Base-by-base conservation (phyloP, 179 eudicot genomes). In the Amaranthus tricolor region DNA sequence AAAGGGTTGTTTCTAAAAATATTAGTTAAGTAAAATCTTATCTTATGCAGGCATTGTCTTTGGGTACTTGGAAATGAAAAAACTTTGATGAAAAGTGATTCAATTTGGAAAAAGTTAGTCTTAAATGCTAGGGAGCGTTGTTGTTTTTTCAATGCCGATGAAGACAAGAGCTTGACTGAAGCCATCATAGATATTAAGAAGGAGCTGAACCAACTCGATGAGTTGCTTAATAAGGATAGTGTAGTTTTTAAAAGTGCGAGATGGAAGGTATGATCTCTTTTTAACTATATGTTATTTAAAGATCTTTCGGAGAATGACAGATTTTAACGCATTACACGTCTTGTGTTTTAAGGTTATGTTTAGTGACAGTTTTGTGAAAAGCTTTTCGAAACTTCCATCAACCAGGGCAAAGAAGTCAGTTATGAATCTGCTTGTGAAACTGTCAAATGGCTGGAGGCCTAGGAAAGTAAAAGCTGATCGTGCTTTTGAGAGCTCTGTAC, bases 381-480 rank as follows among this genome's bases (percentile, higher is more conserved):
- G 89, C 24, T 90, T 91, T 80, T 74, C 81, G 49, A 85, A 84
- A 60, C 77, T 91, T 70, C 82, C 62, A 57, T 66, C 82, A 13
- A 59, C 55, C 13, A 78, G 76, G 31, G 70, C 76, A 14, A 91
- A 85, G 76, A 88, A 88, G 72, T 60, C 81, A 17, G 89, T 86
- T 53, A 66, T 91, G 62, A 84, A 82, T 44, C 78, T 91, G 17
- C 79, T 91, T 55, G 69, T 86, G 61, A 87, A 85, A 70, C 87
- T 91, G 20, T 87, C 92, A 51, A 81, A 78, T 82, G 95, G 97
- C 1, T 91, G 97, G 97, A 85, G 91, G 44, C 97, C 95, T 2
- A 87, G 79, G 78, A 84, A 71, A 53, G 62, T 65, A 63, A 87
- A 63, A 69, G 80, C 83, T 74, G 93, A 89, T 62, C 74, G 71